Base-by-base conservation (phyloP, 208 protist genomes). In the Trypanosoma brucei region DNA sequence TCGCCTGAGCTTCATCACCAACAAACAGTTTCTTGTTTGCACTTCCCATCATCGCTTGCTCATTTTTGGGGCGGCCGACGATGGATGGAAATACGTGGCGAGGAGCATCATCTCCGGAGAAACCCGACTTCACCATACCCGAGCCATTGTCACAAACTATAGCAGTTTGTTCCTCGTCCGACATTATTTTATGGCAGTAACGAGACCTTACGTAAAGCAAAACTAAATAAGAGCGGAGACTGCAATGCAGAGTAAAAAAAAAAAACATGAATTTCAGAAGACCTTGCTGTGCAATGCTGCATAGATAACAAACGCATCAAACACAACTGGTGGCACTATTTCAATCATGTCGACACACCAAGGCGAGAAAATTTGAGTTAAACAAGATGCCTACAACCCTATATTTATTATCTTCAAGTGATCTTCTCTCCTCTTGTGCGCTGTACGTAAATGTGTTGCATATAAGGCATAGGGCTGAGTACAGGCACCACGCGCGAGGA, bases 61-160 rank as follows among this genome's bases (percentile, higher is more conserved):
- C 62, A 67, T 98, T 92, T 56, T 97, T 96, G 44, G 97, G 96
- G 42, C 92, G 84, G 31, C 98, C 97, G 65, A 99, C 89, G 52
- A 99, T 92, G 2, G 96, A 94, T 6, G 97, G 97, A 75, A 99
- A 98, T 4, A 99, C 94, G 66, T 94, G 82, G 51, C 94, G 74
- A 22, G 98, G 98, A 11, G 97, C 97, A 66, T 99, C 97, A 68
- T 99, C 96, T 37, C 97, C 97, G 22, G 97, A 96, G 68, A 98
- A 98, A 39, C 96, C 95, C 56, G 96, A 94, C 76, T 98, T 98
- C 62, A 88, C 78, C 81, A 96, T 92, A 59, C 88, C 86, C 48
- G 86, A 95, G 4, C 86, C 86, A 70, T 95, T 95, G 63, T 94
- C 88, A 67, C 79, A 88, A 49, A 94, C 88, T 62, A 92, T 87